These are phyloP conservation scores for Coemansia sp. DNA, from an alignment of 192 early-diverging fungal species.

Conservation along the genomic window DNA sequence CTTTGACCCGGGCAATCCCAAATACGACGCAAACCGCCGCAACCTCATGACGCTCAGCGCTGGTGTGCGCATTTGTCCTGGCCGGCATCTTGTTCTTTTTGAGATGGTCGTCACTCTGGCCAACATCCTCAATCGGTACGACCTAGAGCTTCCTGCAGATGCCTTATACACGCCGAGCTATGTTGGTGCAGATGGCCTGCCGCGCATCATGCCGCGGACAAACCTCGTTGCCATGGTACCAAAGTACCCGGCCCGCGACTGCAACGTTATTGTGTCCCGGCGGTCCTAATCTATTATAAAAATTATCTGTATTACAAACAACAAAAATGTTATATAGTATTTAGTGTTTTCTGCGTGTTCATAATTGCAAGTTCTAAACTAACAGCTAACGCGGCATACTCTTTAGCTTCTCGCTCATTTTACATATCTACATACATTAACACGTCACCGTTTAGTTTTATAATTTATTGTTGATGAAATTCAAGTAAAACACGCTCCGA, in stretches of 20 bases:
- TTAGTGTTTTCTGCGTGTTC: too few species aligned
- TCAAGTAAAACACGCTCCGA: too few species aligned
- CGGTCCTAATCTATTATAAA: neutral
- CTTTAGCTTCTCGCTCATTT: too few species aligned
- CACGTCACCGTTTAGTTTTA: too few species aligned
- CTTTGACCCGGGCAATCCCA: conserved; percentile 15
- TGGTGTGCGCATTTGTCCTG: conserved; percentile 45
- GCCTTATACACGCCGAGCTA: conserved; percentile 23
- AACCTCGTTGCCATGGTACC: conserved; percentile 39
- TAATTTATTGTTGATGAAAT: too few species aligned
- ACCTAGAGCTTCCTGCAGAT: conserved; percentile 26
- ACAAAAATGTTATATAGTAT: neutral
- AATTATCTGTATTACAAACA: neutral
- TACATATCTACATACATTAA: too few species aligned
- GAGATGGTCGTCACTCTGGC: conserved; percentile 39
- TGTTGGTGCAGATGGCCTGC: conserved; percentile 13
- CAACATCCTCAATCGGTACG: conserved; percentile 46
- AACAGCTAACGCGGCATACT: too few species aligned
- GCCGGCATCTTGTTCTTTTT: conserved; percentile 36
- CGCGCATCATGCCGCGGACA: conserved; percentile 35
- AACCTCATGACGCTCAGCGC: conserved; percentile 37
- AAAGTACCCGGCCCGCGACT: conserved; percentile 33
- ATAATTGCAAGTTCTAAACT: too few species aligned
- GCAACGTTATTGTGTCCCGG: conserved; percentile 24
- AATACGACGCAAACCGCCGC: conserved; percentile 19